phyloP scores from a whole-genome alignment of 2,329 filamentous ascomycete genomes.

The Pseudogymnoascus sp. region DNA sequence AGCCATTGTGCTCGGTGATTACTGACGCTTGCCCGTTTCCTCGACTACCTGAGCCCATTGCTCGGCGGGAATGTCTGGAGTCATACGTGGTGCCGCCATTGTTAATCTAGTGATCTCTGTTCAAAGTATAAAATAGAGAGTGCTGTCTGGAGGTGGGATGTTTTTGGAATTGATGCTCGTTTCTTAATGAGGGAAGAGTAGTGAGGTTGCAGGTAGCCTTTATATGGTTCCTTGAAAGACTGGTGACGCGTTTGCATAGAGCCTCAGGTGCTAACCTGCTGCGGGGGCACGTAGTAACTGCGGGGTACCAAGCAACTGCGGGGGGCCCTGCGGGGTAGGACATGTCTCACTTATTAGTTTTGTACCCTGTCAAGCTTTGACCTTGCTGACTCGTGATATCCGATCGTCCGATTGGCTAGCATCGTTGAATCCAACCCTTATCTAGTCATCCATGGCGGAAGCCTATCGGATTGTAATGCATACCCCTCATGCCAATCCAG shows the following conservation, averaged over 20 bases:
- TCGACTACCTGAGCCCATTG: conserved; percentile 93
- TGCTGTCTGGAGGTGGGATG: neutral
- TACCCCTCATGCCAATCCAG: neutral
- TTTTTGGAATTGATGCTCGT: neutral
- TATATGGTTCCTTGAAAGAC: neutral
- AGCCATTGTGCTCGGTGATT: conserved; percentile 9
- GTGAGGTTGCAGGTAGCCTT: neutral
- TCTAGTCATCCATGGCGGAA: neutral
- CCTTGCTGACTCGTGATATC: neutral
- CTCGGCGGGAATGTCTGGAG: conserved; percentile 59
- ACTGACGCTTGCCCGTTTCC: conserved; percentile 64
- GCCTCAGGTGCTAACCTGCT: neutral
- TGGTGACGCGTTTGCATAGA: neutral
- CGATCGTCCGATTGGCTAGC: neutral
- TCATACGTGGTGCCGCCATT: conserved; percentile 16
- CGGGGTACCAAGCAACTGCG: neutral
- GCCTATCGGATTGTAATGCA: neutral
- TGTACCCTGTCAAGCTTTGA: neutral
- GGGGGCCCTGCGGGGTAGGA: neutral
- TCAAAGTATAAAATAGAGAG: neutral
- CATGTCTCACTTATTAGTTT: neutral
- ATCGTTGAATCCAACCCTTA: neutral
- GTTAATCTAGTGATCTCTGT: neutral
- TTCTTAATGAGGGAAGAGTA: neutral
- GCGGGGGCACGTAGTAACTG: neutral